Conservation (phyloP, 805 yeast genomes). For the Kazachstania psychrophila region DNA sequence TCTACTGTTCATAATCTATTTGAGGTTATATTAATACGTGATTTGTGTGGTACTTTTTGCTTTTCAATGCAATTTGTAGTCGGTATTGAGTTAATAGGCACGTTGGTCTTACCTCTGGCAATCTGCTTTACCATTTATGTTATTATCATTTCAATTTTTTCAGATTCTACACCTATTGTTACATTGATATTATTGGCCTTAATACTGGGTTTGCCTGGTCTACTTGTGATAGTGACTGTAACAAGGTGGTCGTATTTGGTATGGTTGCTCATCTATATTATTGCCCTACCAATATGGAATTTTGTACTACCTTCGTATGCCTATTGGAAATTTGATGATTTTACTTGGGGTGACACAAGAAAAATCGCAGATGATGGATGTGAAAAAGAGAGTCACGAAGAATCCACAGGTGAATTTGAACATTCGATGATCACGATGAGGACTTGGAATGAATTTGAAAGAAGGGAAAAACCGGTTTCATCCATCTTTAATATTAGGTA, state of each 20-base stretch:
- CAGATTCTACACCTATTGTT: slow-evolving; percentile 66
- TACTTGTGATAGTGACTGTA: slow-evolving; percentile 71
- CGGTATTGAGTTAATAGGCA: slow-evolving; percentile 74
- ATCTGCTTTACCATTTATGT: slow-evolving; percentile 76
- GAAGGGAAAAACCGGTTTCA: no score
- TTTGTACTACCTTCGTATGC: slow-evolving; percentile 79
- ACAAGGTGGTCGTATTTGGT: slow-evolving; percentile 60
- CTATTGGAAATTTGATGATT: slow-evolving; percentile 92
- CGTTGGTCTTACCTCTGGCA: slow-evolving; percentile 83
- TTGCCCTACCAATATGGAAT: slow-evolving; percentile 91
- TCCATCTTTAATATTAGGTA: no score
- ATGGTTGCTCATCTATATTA: slow-evolving; percentile 71
- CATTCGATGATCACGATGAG: slow-evolving; percentile 82
- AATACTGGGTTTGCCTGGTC: slow-evolving; percentile 79
- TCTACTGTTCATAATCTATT: slow-evolving; percentile 88
- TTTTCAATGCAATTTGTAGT: slow-evolving; percentile 92
- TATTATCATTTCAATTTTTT: slow-evolving; percentile 56
- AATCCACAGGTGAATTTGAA: slow-evolving; percentile 79
- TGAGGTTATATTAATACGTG: slow-evolving; percentile 76
- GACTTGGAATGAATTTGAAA: slow-evolving; percentile 93
- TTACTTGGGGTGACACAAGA: slow-evolving; percentile 94
- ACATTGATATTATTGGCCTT: slow-evolving; percentile 68
- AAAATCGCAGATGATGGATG: slow-evolving; percentile 56
- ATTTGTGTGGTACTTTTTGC: slow-evolving; percentile 89
- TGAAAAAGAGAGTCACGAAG: slow-evolving; percentile 40